phyloP scores from a whole-genome alignment of 2,329 filamentous ascomycete species.

The Sporothrix humicola region DNA sequence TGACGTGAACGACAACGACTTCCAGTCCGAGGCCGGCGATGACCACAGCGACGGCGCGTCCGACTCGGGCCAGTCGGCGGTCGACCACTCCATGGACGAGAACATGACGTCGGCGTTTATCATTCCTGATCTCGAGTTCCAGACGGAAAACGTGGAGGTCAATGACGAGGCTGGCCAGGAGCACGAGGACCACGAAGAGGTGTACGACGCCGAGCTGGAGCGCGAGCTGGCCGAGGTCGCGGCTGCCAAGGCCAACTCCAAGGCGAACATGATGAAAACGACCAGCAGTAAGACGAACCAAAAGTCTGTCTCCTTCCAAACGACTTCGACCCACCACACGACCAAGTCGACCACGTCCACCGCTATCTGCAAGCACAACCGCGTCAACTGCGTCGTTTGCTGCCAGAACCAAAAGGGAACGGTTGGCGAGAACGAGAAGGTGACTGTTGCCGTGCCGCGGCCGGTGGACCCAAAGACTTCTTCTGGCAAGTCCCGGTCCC shows the following conservation, averaged over 20 bases:
- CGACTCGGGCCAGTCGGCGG: slow-evolving; percentile 27
- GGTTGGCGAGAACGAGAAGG: slow-evolving; percentile 31
- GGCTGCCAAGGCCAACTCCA: background rate
- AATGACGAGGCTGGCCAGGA: slow-evolving; percentile 2
- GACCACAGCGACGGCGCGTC: slow-evolving; percentile 29
- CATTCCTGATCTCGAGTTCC: slow-evolving; percentile 38
- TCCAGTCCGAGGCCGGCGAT: slow-evolving; percentile 13
- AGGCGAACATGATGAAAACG: background rate
- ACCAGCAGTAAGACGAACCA: slow-evolving; percentile 19
- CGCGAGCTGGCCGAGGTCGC: slow-evolving; percentile 27
- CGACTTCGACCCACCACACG: slow-evolving; percentile 3
- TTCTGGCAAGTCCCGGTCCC: too few relatives aligned
- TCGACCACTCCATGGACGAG: slow-evolving; percentile 37
- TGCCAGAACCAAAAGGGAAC: slow-evolving; percentile 36
- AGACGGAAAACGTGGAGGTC: slow-evolving; percentile 27
- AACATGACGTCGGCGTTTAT: slow-evolving; percentile 41
- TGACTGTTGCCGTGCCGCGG: slow-evolving; percentile 37
- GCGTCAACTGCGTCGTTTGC: slow-evolving; percentile 38
- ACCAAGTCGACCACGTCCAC: slow-evolving; percentile 13
- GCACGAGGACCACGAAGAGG: slow-evolving; percentile 15
- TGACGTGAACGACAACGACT: slow-evolving; percentile 30
- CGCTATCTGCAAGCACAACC: slow-evolving; percentile 35
- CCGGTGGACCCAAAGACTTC: slow-evolving; percentile 21
- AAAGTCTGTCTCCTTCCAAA: slow-evolving; percentile 35
- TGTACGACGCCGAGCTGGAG: slow-evolving; percentile 16